Base-by-base conservation (phyloP, 2,329 filamentous ascomycete species). In the Sclerotinia borealis region DNA sequence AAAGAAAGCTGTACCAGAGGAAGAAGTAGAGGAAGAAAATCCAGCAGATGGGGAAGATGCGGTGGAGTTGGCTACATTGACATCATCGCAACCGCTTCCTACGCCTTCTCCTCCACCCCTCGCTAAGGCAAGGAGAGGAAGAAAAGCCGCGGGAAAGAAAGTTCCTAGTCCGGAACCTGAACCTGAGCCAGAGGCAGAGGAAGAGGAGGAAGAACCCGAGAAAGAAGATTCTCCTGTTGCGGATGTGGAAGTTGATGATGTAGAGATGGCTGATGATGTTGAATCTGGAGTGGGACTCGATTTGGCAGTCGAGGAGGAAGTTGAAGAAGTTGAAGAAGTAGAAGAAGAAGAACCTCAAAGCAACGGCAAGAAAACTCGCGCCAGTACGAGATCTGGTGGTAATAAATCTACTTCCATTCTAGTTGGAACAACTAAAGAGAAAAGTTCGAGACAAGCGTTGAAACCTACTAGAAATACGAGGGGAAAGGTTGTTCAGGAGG, bases 201-300 rank as follows among this genome's bases (percentile, higher is more conserved):
- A 67, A 27, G 51, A 50, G 4, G 64, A 66, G 29, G 43, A 39
- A 22, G 66, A 65, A 45, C 56, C 59, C 9, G 61, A 64, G 73
- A 73, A 75, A 52, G 74, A 76, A 71, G 37, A 55, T 13, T n/a
- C 47, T 27, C 25, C 31, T 11, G 36, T 27, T 37, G 43, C 22
- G 22, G 48, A 41, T 49, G 63, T 51, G 37, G 58, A 36, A 15
- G 65, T 65, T 29, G 65, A 58, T 9, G 63, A 65, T 22, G 31
- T 22, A 29, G 49, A 43, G 5, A 36, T 56, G 34, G 39, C 22
- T 15, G 59, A 36, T 43, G 56, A 25, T 27, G n/a, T 39, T 37
- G 51, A 55, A 11, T 7, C 22, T 3, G 48, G 54, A 34, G 8
- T 11, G 22, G 49, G 29, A 15, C 27, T 9, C 37, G 37, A 39